A percentile compares a stretch with the other conserved stretches of the same genome.
These are phyloP conservation scores for Neotropicomus parvogracilis DNA, from an alignment of 1,284 basidiomycete genomes.

Conservation along the genomic window DNA sequence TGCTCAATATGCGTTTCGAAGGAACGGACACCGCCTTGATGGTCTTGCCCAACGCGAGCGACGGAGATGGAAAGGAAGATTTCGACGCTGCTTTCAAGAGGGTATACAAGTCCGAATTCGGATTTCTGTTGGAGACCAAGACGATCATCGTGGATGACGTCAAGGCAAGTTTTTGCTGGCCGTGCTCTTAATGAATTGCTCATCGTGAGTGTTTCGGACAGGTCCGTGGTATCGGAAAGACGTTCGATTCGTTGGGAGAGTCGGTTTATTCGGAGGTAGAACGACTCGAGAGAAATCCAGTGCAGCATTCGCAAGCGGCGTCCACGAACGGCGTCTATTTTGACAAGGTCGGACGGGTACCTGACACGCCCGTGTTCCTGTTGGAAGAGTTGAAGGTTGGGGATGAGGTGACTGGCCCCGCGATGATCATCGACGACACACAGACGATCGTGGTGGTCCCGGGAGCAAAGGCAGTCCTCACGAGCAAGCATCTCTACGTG, in stretches of 20 bases:
- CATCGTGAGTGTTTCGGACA: conserved; percentile 14
- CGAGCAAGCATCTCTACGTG: conserved; percentile 72
- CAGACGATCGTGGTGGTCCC: conserved; percentile 87
- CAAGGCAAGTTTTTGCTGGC: conserved; percentile 50
- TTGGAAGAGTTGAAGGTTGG: conserved; percentile 67
- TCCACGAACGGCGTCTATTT: conserved; percentile 73
- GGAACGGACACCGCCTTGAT: conserved; percentile 91
- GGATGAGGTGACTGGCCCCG: conserved; percentile 73
- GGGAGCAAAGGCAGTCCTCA: conserved; percentile 59
- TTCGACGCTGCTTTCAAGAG: conserved; percentile 78
- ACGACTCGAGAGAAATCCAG: conserved; percentile 42
- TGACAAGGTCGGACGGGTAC: conserved; percentile 66
- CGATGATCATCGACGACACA: conserved; percentile 89
- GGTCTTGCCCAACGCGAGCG: conserved; percentile 61
- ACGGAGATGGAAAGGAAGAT: conserved; percentile 62
- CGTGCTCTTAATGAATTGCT: not conserved
- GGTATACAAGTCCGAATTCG: conserved; percentile 82
- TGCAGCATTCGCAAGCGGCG: conserved; percentile 45
- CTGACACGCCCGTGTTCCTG: conserved; percentile 77
- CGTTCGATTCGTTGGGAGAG: conserved; percentile 79
- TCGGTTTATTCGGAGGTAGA: conserved; percentile 76
- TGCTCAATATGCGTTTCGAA: conserved; percentile 91
- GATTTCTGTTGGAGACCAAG: conserved; percentile 81
- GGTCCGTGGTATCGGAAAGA: conserved; percentile 84
- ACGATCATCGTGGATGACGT: conserved; percentile 87